Percentiles rank a stretch among this genome's conserved stretches.
phyloP scores from a whole-genome alignment of 768 basidiomycete species.

The Rhodocollybia butyracea region DNA sequence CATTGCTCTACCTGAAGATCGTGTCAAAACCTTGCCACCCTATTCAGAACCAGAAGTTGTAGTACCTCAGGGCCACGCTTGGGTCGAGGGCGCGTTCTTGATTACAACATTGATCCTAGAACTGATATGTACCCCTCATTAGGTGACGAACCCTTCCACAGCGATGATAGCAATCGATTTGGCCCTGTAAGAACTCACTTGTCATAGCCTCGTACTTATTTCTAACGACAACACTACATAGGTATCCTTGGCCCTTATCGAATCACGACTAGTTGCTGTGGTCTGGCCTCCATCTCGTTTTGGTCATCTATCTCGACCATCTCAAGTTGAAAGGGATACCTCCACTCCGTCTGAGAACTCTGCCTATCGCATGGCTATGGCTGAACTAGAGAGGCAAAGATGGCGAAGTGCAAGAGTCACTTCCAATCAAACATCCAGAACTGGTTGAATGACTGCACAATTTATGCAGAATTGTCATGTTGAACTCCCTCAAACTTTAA shows the following conservation, averaged over 20 bases:
- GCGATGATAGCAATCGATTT: slow-evolving; percentile 69
- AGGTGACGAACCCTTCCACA: slow-evolving; percentile 69
- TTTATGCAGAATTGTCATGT: too few relatives aligned
- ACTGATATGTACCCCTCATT: neutral
- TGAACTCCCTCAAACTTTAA: too few relatives aligned
- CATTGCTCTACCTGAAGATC: slow-evolving; percentile 59
- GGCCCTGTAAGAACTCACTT: slow-evolving; percentile 51
- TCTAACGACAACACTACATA: slow-evolving; percentile 9
- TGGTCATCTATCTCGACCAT: slow-evolving; percentile 23
- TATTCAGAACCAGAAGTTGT: slow-evolving; percentile 51
- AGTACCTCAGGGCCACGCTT: slow-evolving; percentile 63
- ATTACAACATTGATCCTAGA: neutral
- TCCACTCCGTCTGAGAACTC: slow-evolving; percentile 11
- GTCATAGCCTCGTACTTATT: neutral
- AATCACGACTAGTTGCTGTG: slow-evolving; percentile 47
- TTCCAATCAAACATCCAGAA: slow-evolving; percentile 7
- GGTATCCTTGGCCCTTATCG: slow-evolving; percentile 47
- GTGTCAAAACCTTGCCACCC: slow-evolving; percentile 65
- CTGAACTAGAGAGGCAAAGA: slow-evolving; percentile 35
- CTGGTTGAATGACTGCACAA: too few relatives aligned
- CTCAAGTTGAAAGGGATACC: neutral
- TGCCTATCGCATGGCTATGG: slow-evolving; percentile 28
- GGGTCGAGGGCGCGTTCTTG: slow-evolving; percentile 62
- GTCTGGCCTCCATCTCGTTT: slow-evolving; percentile 51
- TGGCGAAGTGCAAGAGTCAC: slow-evolving; percentile 36